Evolutionary conservation across 2,329 filamentous ascomycete species (phyloP), one percentile per base, ranked within the genome.

Genomic region (Fusarium nygamai): DNA sequence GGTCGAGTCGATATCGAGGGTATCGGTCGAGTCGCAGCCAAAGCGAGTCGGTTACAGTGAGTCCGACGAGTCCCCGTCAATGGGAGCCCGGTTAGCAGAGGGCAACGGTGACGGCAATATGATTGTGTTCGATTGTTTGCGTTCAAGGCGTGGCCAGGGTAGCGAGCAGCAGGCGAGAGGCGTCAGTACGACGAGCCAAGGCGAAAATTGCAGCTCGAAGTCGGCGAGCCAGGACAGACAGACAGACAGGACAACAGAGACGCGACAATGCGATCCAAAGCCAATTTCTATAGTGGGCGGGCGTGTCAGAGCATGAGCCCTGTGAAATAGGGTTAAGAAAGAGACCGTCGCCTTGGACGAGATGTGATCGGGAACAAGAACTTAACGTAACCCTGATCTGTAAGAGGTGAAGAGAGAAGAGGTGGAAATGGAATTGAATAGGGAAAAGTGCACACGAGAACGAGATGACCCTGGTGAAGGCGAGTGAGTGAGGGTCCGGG

Each of bases 241-340:
- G 41, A 43, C 64, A 58, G 48, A 43, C 43, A 33, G 20, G 38
- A 39, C 64, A 51, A 51, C 17, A 27, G 60, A 71, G 62, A 61
- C 60, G 70, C 73, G 69, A 71, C 58, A 62, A 63, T 47, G 41
- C 61, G 48, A 56, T 56, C 34, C 51, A 43, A 57, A 43, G 46
- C 47, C 44, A 68, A 58, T 39, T 44, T 65, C 48, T 48, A 58
- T 43, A 50, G 46, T 61, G 58, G 44, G 39, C 61, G 56, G 61
- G 58, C 64, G 73, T 70, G 67, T 72, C 73, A 76, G 73, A 68
- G 69, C 69, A 73, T 67, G 48, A 64, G 71, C 73, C 70, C 56
- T 51, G 53, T 56, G 53, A 24, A 47, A 43, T 39, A 60, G 61
- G 43, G 53, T 50, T 46, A 31, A 54, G 48, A 51, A 50, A 56